A percentile compares a stretch with the other conserved stretches of the same genome.
Evolutionary conservation across 495 filamentous ascomycete genomes (phyloP).

Genomic region (Aspergillus cavernicola): DNA sequence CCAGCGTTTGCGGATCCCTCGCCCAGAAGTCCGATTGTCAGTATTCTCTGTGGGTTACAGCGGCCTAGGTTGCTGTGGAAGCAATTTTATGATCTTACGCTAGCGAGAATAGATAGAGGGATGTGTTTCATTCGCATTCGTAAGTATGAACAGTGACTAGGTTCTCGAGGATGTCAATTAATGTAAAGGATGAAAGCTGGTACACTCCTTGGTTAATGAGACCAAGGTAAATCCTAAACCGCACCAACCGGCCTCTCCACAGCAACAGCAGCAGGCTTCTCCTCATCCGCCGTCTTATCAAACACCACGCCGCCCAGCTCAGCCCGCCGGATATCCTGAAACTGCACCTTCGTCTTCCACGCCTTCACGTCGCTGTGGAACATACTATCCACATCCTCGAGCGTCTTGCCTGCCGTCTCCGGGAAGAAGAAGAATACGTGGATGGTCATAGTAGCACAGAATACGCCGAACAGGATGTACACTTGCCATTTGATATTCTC

Average conservation of each 20-base stretch:
- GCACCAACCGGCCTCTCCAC: background rate
- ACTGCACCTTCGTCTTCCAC: constrained; percentile 11
- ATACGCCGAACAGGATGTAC: constrained; percentile 74
- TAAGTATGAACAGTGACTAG: too few relatives aligned
- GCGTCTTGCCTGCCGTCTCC: constrained; percentile 75
- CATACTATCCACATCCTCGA: constrained; percentile 69
- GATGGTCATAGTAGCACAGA: constrained; percentile 62
- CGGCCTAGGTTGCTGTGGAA: too few relatives aligned
- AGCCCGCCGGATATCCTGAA: background rate
- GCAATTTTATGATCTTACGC: too few relatives aligned
- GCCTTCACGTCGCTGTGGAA: constrained; percentile 45
- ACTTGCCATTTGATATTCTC: constrained; percentile 66
- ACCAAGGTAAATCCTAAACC: background rate
- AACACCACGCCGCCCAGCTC: background rate
- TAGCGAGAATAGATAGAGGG: too few relatives aligned
- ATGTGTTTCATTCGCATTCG: too few relatives aligned
- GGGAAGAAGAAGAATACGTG: constrained; percentile 80
- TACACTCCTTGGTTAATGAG: too few relatives aligned
- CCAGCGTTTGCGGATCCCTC: too few relatives aligned
- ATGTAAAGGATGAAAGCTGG: too few relatives aligned
- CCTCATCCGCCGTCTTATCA: background rate
- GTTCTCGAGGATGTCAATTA: too few relatives aligned
- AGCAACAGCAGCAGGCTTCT: background rate
- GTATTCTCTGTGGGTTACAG: too few relatives aligned
- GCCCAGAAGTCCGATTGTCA: too few relatives aligned